phyloP scores from a whole-genome alignment of 768 basidiomycete genomes.

The Leccinum imitatum region DNA sequence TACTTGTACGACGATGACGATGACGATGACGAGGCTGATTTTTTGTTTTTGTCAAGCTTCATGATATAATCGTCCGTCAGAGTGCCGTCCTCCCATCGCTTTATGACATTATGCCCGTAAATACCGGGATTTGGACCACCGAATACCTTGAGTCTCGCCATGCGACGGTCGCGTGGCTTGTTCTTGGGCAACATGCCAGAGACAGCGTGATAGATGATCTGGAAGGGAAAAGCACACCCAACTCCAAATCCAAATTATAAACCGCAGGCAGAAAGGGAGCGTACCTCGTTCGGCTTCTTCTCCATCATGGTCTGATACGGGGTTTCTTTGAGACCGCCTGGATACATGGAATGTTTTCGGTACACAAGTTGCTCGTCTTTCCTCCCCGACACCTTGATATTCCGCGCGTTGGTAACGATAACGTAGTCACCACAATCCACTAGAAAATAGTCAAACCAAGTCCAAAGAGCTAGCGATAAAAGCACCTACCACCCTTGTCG shows the following conservation, averaged over 20 bases:
- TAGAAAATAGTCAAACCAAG: slow-evolving; percentile 31
- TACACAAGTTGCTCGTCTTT: slow-evolving; percentile 88
- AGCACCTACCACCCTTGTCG: slow-evolving; percentile 76
- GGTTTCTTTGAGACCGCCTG: slow-evolving; percentile 91
- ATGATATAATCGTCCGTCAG: slow-evolving; percentile 42
- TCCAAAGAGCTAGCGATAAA: not conserved
- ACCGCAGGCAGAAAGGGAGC: slow-evolving; percentile 24
- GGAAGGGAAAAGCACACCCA: not conserved
- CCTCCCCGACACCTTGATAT: slow-evolving; percentile 83
- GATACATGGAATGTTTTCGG: slow-evolving; percentile 87
- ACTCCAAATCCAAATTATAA: not conserved
- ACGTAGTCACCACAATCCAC: slow-evolving; percentile 99
- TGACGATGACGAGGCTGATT: not conserved
- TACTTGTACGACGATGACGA: slow-evolving; percentile 14
- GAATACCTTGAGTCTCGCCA: slow-evolving; percentile 89
- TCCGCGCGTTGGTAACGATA: slow-evolving; percentile 85
- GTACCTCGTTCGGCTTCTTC: slow-evolving; percentile 85
- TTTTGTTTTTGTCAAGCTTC: slow-evolving; percentile 27
- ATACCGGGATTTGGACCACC: slow-evolving; percentile 76
- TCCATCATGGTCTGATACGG: slow-evolving; percentile 82
- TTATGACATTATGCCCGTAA: slow-evolving; percentile 71
- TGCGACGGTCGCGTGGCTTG: slow-evolving; percentile 83
- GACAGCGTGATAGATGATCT: slow-evolving; percentile 96
- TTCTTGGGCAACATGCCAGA: slow-evolving; percentile 99
- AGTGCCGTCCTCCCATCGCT: slow-evolving; percentile 83